Conservation (phyloP, 2,329 filamentous ascomycete species). For the Trichoderma asperellum region DNA sequence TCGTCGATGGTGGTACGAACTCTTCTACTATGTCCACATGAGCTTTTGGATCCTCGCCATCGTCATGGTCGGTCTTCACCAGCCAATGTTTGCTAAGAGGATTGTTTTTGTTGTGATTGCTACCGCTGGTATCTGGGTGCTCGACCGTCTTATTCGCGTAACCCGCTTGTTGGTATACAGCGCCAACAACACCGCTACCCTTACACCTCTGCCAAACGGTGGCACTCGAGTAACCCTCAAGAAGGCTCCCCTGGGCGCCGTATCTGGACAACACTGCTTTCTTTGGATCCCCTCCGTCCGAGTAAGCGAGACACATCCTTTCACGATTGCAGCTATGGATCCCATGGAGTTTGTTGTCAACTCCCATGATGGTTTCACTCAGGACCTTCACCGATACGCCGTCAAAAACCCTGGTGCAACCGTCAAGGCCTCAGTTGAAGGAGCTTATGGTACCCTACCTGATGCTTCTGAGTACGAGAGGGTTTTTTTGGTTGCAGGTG, state of each 20-base stretch:
- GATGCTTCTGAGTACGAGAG: conserved; percentile 57
- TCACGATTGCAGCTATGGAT: conserved; percentile 59
- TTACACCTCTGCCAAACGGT: conserved; percentile 58
- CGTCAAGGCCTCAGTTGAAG: conserved; percentile 59
- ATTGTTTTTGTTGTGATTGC: conserved; percentile 49
- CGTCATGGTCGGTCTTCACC: conserved; percentile 55
- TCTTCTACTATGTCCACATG: conserved; percentile 60
- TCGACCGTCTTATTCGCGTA: conserved; percentile 56
- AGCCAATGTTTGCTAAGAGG: conserved; percentile 50
- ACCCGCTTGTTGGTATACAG: conserved; percentile 49
- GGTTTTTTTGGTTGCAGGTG: conserved; percentile 63
- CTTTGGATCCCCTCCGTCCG: conserved; percentile 65
- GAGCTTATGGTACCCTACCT: conserved; percentile 61
- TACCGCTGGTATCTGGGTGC: conserved; percentile 52
- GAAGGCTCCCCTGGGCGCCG: conserved; percentile 51
- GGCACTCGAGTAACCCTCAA: conserved; percentile 59
- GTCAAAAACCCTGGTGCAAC: conserved; percentile 51
- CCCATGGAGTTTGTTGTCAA: conserved; percentile 63
- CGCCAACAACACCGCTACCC: conserved; percentile 55
- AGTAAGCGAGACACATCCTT: conserved; percentile 63
- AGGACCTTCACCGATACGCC: conserved; percentile 57
- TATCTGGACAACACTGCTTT: conserved; percentile 65
- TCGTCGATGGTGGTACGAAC: conserved; percentile 56
- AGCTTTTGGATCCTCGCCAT: conserved; percentile 53
- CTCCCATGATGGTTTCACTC: conserved; percentile 63